These are phyloP conservation scores for Exophiala bonariae DNA, from an alignment of 2,329 filamentous ascomycete species.

Conservation along the genomic window DNA sequence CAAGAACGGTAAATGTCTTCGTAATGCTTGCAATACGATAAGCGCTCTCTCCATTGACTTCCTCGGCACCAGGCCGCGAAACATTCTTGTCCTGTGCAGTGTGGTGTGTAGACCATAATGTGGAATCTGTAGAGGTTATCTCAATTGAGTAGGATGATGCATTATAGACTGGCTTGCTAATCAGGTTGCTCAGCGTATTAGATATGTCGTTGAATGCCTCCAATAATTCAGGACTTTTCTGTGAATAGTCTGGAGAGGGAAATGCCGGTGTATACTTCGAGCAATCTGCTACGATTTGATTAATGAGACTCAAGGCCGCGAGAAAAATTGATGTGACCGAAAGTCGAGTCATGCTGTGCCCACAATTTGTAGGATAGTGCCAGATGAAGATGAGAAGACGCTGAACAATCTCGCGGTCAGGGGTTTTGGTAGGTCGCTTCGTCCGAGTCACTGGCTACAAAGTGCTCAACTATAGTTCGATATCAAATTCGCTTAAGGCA, in stretches of 20 bases:
- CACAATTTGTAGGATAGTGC: too few species aligned
- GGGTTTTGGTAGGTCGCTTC: too few species aligned
- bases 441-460: too few species aligned
- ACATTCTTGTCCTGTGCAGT: slow-evolving; percentile 20
- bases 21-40: slow-evolving; percentile 33
- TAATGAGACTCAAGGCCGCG: too few species aligned
- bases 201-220: slow-evolving; percentile 12
- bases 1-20: slow-evolving; percentile 31
- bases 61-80: slow-evolving; percentile 20
- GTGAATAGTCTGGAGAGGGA: slow-evolving; percentile 14
- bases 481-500: too few species aligned
- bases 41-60: slow-evolving; percentile 22
- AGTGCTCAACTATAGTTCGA: too few species aligned
- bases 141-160: slow-evolving; percentile 27
- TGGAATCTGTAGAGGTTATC: slow-evolving; percentile 20
- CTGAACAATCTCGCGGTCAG: too few species aligned
- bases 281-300: neutral
- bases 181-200: neutral
- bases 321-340: too few species aligned
- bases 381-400: too few species aligned
- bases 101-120: slow-evolving; percentile 23
- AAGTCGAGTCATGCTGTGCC: too few species aligned
- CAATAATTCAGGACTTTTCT: slow-evolving; percentile 2
- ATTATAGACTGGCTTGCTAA: slow-evolving; percentile 13
- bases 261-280: slow-evolving; percentile 12